phyloP scores from a whole-genome alignment of 106 monocot genomes.

The Allium cepa region DNA sequence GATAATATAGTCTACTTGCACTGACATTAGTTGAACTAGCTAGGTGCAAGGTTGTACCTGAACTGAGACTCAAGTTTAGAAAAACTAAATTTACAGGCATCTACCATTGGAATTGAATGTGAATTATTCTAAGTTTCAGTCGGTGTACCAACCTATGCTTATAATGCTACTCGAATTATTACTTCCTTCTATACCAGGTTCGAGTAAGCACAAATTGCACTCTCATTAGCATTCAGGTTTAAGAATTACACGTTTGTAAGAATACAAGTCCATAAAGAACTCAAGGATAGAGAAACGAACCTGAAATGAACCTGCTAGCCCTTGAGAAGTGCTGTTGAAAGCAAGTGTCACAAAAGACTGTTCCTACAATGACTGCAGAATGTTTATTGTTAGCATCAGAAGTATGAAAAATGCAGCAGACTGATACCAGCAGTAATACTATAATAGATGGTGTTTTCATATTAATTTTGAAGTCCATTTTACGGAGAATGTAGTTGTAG shows the following conservation, averaged over 20 bases:
- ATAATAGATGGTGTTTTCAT: not conserved
- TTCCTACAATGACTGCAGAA: conserved; percentile 39
- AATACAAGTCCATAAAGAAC: not conserved
- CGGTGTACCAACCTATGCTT: no score
- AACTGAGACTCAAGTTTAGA: no score
- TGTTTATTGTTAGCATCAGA: conserved; percentile 11
- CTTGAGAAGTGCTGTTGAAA: conserved; percentile 29
- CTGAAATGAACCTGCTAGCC: conserved; percentile 35
- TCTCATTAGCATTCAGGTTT: not conserved
- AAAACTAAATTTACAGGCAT: no score
- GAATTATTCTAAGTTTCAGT: no score
- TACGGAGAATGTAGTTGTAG: not conserved
- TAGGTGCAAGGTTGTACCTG: no score
- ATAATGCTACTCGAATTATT: not conserved
- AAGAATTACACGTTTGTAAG: not conserved
- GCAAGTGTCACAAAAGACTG: conserved; percentile 59
- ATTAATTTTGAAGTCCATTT: conserved; percentile 3
- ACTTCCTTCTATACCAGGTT: not conserved
- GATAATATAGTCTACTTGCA: no score
- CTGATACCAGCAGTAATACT: not conserved
- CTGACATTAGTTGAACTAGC: no score
- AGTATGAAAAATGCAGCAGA: conserved; percentile 3
- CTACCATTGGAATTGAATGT: no score
- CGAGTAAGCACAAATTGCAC: not conserved
- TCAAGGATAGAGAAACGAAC: conserved; percentile 7